phyloP scores from a whole-genome alignment of 495 filamentous ascomycete genomes.

The Tuber aestivum region DNA sequence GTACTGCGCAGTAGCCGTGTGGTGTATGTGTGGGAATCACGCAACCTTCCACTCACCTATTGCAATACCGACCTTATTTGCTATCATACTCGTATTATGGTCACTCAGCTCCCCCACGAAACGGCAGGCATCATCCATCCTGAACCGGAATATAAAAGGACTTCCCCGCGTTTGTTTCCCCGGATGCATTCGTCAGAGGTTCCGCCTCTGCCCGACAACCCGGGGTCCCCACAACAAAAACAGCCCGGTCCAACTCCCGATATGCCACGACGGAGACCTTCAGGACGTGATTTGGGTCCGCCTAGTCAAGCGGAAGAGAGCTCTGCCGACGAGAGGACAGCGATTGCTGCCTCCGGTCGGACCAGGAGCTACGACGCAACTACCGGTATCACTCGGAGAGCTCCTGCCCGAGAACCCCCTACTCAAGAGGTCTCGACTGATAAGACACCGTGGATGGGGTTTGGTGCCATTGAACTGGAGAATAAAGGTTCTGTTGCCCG shows the following conservation, averaged over 20 bases:
- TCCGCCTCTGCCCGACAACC: neutral
- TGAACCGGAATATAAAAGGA: neutral
- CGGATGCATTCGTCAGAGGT: neutral
- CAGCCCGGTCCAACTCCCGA: neutral
- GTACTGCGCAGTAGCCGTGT: neutral
- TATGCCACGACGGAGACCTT: neutral
- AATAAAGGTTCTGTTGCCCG: slow-evolving; percentile 94
- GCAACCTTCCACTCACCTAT: neutral
- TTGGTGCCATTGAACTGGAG: slow-evolving; percentile 81
- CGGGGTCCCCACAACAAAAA: neutral
- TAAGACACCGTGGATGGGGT: slow-evolving; percentile 47
- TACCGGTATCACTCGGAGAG: neutral
- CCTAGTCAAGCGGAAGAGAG: slow-evolving; percentile 7
- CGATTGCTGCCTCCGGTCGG: slow-evolving; percentile 20
- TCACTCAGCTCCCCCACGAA: neutral
- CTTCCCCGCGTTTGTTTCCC: neutral
- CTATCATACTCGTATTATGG: neutral
- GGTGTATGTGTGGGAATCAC: neutral
- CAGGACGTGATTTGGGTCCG: neutral
- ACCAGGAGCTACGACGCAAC: slow-evolving; percentile 33
- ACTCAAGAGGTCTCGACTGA: slow-evolving; percentile 19
- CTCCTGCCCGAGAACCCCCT: slow-evolving; percentile 16
- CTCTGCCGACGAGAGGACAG: slow-evolving; percentile 30
- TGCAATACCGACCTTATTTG: neutral
- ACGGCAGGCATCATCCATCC: neutral